Evolutionary conservation across 2,329 filamentous ascomycete species (phyloP).

Genomic region (Zalaria obscura): DNA sequence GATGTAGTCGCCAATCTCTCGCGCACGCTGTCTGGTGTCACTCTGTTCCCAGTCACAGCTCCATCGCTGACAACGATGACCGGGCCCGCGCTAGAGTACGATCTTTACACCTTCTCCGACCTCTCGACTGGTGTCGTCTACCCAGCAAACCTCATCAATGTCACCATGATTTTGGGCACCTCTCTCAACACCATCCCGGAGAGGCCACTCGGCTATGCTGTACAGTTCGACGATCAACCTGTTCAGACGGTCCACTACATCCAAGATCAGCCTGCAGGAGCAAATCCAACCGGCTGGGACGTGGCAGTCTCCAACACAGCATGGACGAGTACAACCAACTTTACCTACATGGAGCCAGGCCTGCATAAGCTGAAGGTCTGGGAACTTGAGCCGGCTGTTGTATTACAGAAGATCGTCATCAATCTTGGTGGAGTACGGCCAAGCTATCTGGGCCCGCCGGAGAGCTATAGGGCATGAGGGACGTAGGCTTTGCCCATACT

Average conservation of each 20-base stretch:
- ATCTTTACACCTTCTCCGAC: slow-evolving; percentile 46
- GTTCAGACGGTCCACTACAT: slow-evolving; percentile 13
- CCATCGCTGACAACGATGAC: slow-evolving; percentile 34
- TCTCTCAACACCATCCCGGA: slow-evolving; percentile 15
- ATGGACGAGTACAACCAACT: slow-evolving; percentile 32
- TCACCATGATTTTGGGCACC: slow-evolving; percentile 13
- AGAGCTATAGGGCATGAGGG: slow-evolving; percentile 15
- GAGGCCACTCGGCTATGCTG: slow-evolving; percentile 22
- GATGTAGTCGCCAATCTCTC: slow-evolving; percentile 40
- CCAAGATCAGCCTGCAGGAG: slow-evolving; percentile 12
- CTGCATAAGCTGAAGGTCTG: slow-evolving; percentile 30
- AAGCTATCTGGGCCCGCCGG: slow-evolving; percentile 22
- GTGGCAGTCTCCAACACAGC: slow-evolving; percentile 35
- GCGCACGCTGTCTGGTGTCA: slow-evolving; percentile 44
- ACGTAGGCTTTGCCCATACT: not conserved
- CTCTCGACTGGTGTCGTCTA: slow-evolving; percentile 17
- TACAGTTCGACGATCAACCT: slow-evolving; percentile 16
- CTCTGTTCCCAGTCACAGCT: slow-evolving; percentile 38
- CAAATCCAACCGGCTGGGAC: slow-evolving; percentile 33
- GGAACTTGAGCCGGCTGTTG: slow-evolving; percentile 31
- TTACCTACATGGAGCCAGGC: slow-evolving; percentile 19
- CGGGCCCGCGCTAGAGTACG: slow-evolving; percentile 45
- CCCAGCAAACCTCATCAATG: slow-evolving; percentile 24
- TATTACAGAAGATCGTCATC: slow-evolving; percentile 22
- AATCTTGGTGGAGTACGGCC: slow-evolving; percentile 18